Conservation (phyloP, 2,329 filamentous ascomycete species). For the Fusarium nelsonii region DNA sequence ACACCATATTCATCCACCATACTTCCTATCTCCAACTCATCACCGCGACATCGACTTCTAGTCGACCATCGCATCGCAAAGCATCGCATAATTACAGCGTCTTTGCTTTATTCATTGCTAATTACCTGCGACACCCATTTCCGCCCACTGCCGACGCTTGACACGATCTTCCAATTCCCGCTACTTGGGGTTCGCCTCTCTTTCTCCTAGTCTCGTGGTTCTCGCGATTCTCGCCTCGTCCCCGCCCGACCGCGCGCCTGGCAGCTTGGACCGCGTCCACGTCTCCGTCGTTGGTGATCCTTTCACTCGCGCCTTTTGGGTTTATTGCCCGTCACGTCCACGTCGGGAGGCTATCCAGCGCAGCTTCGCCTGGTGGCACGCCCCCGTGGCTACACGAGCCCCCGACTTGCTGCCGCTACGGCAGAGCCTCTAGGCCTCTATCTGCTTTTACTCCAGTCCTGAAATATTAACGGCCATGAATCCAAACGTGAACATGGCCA, state of each 20-base stretch:
- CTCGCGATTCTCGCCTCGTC: slow-evolving; percentile 41
- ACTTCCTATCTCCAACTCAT: slow-evolving; percentile 40
- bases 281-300: slow-evolving; percentile 27
- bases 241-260: slow-evolving; percentile 42
- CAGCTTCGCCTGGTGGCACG: slow-evolving; percentile 52
- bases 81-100: slow-evolving; percentile 11
- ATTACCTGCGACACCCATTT: slow-evolving; percentile 24
- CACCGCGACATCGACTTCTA: slow-evolving; percentile 41
- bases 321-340: slow-evolving; percentile 51
- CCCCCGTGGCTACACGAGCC: slow-evolving; percentile 51
- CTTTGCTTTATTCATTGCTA: slow-evolving; percentile 24
- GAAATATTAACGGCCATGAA: slow-evolving; percentile 62
- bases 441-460: slow-evolving; percentile 33
- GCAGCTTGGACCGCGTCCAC: slow-evolving; percentile 48
- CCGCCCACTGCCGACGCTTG: slow-evolving; percentile 38
- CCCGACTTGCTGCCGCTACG: slow-evolving; percentile 42
- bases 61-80: slow-evolving; percentile 43
- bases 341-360: slow-evolving; percentile 51
- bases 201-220: slow-evolving; percentile 43
- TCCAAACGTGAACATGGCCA: slow-evolving; percentile 73
- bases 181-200: slow-evolving; percentile 35
- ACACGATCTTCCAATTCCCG: slow-evolving; percentile 42
- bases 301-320: slow-evolving; percentile 43
- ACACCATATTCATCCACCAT: slow-evolving; percentile 42
- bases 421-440: slow-evolving; percentile 46